phyloP scores from a whole-genome alignment of 345 rosid genomes.

The Crucihimalaya himalaica region DNA sequence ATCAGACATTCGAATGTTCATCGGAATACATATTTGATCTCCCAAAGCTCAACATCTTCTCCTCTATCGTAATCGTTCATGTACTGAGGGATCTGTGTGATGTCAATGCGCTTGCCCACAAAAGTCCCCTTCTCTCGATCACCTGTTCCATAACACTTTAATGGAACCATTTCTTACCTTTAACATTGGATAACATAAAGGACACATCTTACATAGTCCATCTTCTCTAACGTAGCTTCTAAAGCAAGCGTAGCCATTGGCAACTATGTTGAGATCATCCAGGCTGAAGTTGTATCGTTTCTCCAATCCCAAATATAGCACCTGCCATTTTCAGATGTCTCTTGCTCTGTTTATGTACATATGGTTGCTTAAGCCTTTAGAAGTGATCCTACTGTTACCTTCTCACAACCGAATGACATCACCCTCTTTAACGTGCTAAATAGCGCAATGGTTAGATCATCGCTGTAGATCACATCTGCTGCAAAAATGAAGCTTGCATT shows the following conservation, averaged over 20 bases:
- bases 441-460: conserved; percentile 40
- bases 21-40: conserved; percentile 47
- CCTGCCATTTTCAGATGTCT: conserved; percentile 39
- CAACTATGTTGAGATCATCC: conserved; percentile 65
- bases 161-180: background rate
- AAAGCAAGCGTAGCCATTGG: conserved; percentile 80
- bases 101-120: conserved; percentile 55
- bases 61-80: conserved; percentile 64
- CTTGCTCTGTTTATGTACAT: background rate
- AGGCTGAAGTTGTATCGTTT: conserved; percentile 93
- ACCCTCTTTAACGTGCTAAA: conserved; percentile 36
- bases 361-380: conserved; percentile 5
- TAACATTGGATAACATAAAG: background rate
- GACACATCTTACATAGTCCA: conserved; percentile 28
- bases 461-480: conserved; percentile 43
- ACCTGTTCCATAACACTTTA: conserved; percentile 8
- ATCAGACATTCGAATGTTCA: background rate
- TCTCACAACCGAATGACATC: conserved; percentile 39
- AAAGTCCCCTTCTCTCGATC: conserved; percentile 38
- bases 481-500: conserved; percentile 36
- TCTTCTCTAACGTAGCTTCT: conserved; percentile 54
- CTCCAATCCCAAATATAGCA: conserved; percentile 81
- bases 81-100: conserved; percentile 62
- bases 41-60: conserved; percentile 81
- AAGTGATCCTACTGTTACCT: conserved; percentile 31